Percentiles rank a stretch among this genome's conserved stretches.
phyloP scores from a whole-genome alignment of 495 filamentous ascomycete genomes.

The Alectoria sarmentosa region DNA sequence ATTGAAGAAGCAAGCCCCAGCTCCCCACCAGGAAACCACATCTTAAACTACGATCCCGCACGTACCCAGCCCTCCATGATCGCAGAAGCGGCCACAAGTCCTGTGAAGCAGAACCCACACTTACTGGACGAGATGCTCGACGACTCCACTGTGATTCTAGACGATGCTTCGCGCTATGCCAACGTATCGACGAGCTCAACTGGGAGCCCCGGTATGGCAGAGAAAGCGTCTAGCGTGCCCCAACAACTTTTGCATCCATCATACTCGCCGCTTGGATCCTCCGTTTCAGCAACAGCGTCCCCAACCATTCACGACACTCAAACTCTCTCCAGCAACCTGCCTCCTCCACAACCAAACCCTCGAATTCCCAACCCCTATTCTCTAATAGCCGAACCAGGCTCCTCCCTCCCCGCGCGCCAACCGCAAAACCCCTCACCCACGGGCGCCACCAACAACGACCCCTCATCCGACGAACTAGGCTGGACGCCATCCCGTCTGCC shows the following conservation, averaged over 20 bases:
- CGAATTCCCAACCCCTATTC: not conserved
- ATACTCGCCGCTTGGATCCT: not conserved
- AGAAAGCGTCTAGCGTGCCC: not conserved
- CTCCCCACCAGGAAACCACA: not conserved
- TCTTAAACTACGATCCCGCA: not conserved
- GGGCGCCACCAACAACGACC: not conserved
- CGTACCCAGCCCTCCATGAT: slow-evolving; percentile 18
- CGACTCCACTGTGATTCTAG: not conserved
- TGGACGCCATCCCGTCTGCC: slow-evolving; percentile 2
- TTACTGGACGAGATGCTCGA: slow-evolving; percentile 5
- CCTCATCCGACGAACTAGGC: slow-evolving; percentile 12
- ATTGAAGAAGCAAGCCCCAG: slow-evolving; percentile 10
- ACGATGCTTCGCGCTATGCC: not conserved
- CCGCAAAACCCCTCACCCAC: not conserved
- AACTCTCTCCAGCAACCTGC: not conserved
- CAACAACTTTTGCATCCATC: not conserved
- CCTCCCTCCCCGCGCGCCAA: slow-evolving; percentile 5
- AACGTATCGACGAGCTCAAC: not conserved
- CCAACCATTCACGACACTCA: not conserved
- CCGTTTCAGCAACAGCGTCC: not conserved
- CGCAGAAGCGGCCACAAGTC: slow-evolving; percentile 22
- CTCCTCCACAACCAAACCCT: not conserved
- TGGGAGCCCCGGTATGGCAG: not conserved
- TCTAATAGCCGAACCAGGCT: not conserved
- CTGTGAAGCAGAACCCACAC: slow-evolving; percentile 22